Evolutionary conservation across 2,329 filamentous ascomycete genomes (phyloP), one percentile per base, ranked within the genome.

Genomic region (Leptographium radiaticola): DNA sequence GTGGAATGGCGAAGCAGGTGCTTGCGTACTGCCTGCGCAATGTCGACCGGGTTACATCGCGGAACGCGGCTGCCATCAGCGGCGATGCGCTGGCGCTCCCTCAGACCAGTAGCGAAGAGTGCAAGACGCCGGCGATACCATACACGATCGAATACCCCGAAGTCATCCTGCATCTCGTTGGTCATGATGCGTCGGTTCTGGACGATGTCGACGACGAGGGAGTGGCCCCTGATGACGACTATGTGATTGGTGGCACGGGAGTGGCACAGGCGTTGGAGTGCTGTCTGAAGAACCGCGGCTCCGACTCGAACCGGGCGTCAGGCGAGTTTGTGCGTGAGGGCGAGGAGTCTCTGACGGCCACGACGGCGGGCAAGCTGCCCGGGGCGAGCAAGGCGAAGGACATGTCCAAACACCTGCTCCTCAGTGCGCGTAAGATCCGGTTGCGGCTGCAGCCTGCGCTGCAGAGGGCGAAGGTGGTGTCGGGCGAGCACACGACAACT

Each of bases 241-340:
- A 97, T 67, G 89, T 97, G 46, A 93, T 97, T 62, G 90, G 91
- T 20, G 91, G 91, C 16, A 95, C 89, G 0, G 93, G 91, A 31
- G 89, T 98, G 2, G 91, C 95, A 49, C 96, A 95, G 70, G 93
- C 93, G 6, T 74, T 98, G 47, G 84, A 88, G 53, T 94, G 94
- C 62, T 95, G 90, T 63, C 73, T 98, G 50, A 84, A 89, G 61
- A 94, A 95, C 64, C 81, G 87, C 56, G 78, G 80, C 53, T 77
- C 83, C 52, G 83, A 85, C 53, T 79, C 79, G 34, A 71, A 79
- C 58, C 66, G 73, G 51, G 71, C 73, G 49, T 76, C 75, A 15
- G 71, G 70, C 46, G 75, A 79, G 52, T 75, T 80, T 54, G 68
- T 75, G 55, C 71, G 73, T 33, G 78, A 78, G 58, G 73, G 72